A percentile compares a stretch with the other conserved stretches of the same genome.
phyloP scores from a whole-genome alignment of 2,329 filamentous ascomycete species.

The Cladosporium phlei region DNA sequence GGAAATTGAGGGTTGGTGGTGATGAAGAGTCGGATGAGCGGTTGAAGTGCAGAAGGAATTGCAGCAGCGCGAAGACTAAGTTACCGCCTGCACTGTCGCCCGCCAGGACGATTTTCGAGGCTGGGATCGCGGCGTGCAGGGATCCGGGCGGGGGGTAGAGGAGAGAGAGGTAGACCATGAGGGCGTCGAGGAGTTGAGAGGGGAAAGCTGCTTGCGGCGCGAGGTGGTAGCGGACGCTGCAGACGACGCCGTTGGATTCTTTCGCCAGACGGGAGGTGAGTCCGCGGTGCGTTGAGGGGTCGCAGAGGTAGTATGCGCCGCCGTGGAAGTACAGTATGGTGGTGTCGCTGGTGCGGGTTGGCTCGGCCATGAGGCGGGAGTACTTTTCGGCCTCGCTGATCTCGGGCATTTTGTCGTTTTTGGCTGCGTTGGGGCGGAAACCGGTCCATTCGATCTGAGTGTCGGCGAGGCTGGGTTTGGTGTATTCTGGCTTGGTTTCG shows the following conservation, averaged over 20 bases:
- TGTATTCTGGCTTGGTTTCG: constrained; percentile 36
- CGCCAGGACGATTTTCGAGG: constrained; percentile 63
- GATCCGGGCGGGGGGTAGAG: constrained; percentile 66
- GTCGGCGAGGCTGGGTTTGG: constrained; percentile 49
- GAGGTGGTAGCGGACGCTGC: constrained; percentile 69
- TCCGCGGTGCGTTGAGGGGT: constrained; percentile 62
- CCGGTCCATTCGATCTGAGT: constrained; percentile 75
- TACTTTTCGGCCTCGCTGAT: constrained; percentile 63
- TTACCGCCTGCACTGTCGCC: constrained; percentile 76
- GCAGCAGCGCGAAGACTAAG: constrained; percentile 61
- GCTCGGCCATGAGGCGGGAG: constrained; percentile 62
- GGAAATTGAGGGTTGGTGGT: constrained; percentile 53
- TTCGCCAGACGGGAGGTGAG: constrained; percentile 59
- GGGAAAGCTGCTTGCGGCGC: constrained; percentile 73
- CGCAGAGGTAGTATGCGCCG: constrained; percentile 68
- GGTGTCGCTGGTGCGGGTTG: constrained; percentile 46
- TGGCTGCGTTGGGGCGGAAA: constrained; percentile 53
- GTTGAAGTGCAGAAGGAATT: constrained; percentile 62
- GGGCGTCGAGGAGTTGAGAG: constrained; percentile 65
- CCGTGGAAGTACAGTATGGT: constrained; percentile 73
- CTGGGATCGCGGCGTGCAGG: constrained; percentile 60
- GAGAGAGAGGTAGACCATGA: constrained; percentile 67
- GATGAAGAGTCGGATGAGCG: constrained; percentile 36
- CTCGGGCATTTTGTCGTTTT: constrained; percentile 48
- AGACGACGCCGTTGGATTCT: constrained; percentile 61